Conservation (phyloP, 768 basidiomycete species). For the Tulasnella sp. region DNA sequence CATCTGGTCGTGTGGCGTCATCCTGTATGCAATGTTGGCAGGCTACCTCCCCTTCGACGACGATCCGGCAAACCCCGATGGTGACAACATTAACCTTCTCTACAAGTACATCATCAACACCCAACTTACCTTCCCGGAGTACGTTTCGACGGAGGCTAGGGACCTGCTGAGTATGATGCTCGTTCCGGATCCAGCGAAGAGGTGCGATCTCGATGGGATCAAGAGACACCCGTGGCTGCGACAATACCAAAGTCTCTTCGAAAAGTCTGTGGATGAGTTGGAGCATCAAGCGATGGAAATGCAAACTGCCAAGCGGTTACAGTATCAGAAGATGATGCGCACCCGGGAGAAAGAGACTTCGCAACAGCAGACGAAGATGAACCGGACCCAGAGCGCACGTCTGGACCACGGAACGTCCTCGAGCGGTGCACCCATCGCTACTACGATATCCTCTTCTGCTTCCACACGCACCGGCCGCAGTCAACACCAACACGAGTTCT, state of each 20-base stretch:
- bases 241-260: slow-evolving; percentile 51
- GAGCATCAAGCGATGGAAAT: slow-evolving; percentile 72
- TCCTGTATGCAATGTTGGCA: slow-evolving; percentile 92
- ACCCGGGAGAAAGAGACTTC: slow-evolving; percentile 20
- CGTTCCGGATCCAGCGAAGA: slow-evolving; percentile 74
- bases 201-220: slow-evolving; percentile 62
- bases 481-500: slow-evolving; percentile 50
- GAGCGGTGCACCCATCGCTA: not conserved
- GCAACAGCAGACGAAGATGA: slow-evolving; percentile 28
- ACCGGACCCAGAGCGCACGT: slow-evolving; percentile 27
- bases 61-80: slow-evolving; percentile 95
- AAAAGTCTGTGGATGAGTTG: slow-evolving; percentile 59
- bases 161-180: slow-evolving; percentile 85
- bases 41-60: slow-evolving; percentile 99
- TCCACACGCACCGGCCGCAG: slow-evolving; percentile 8
- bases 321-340: slow-evolving; percentile 69
- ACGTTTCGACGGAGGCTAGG: slow-evolving; percentile 71
- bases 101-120: slow-evolving; percentile 99
- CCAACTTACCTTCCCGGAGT: slow-evolving; percentile 92
- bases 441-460: slow-evolving; percentile 4
- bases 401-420: not conserved
- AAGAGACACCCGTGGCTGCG: slow-evolving; percentile 85
- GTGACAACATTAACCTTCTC: slow-evolving; percentile 96
- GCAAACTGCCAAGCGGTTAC: slow-evolving; percentile 69
- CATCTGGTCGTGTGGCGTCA: slow-evolving; percentile 94